phyloP scores from a whole-genome alignment of 83 land plant genomes.

The Picea abies region DNA sequence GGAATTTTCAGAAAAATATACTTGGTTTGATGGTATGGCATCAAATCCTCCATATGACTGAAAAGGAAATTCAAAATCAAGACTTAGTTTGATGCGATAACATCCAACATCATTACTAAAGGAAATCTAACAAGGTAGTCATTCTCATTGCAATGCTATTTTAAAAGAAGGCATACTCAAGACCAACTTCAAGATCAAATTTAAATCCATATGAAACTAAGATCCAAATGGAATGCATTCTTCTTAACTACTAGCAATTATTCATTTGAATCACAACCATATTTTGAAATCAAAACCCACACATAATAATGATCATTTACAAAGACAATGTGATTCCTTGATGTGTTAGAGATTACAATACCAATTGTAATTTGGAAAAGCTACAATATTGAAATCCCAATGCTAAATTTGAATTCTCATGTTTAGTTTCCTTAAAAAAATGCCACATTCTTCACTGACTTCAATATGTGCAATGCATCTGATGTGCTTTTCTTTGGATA shows the following conservation, averaged over 20 bases:
- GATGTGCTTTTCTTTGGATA: background rate
- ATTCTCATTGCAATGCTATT: slow-evolving; percentile 10
- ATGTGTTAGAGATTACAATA: background rate
- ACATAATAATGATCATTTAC: background rate
- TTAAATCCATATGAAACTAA: background rate
- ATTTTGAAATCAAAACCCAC: no score
- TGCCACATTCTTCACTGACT: background rate
- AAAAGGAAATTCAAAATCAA: background rate
- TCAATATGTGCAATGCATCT: background rate
- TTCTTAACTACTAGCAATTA: background rate
- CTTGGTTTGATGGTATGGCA: slow-evolving; percentile 68
- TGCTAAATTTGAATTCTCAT: background rate
- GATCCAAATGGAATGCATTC: background rate
- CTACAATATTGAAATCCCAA: background rate
- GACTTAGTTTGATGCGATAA: background rate
- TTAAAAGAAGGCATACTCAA: slow-evolving; percentile 18
- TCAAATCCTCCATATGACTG: slow-evolving; percentile 60
- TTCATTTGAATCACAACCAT: background rate
- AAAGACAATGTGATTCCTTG: background rate
- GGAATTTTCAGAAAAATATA: slow-evolving; percentile 70
- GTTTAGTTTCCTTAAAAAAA: background rate
- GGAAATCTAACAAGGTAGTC: background rate
- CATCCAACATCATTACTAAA: background rate
- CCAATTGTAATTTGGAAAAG: background rate
- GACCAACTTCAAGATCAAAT: background rate